Base-by-base conservation (phyloP, 495 filamentous ascomycete genomes). In the Penicillium fimorum region DNA sequence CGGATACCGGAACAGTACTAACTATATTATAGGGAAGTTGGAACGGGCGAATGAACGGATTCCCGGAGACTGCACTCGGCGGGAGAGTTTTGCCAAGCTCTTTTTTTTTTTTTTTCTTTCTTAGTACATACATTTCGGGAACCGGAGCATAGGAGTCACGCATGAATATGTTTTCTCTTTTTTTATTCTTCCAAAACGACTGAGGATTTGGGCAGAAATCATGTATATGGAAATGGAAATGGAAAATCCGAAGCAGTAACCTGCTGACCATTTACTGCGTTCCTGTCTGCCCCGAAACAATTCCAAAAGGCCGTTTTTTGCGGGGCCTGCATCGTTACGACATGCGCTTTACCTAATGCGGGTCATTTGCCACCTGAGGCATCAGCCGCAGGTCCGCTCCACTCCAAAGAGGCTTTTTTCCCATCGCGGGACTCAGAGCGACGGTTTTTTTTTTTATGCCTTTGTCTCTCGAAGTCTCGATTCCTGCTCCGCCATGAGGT, bases 41-140 rank as follows among this genome's bases (percentile, higher is more conserved):
- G 90, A 72, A 89, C 89, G 30, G 87, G 88, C 38, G 87, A 90
- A 69, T 90, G 70, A 84, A 84, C 73, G 75, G 30, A 13, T 57
- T 18, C n/a, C 20, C 25, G 45, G 38, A 41, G 20, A 51, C 30
- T 59, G 29, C 29, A n/a, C 17, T 50, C 13, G 37, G 50, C 38
- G 50, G 53, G 50, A 53, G 48, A 46, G 33, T 53, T 52, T 43
- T 52, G 25, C 50, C 50, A 52, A 52, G 38, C 52, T 47, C 53
- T 56, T 57, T 57, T 62, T 15, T 37, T 24, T 38, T 50, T 41
- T 40, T 24, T 47, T 27, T 27, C 22, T 51, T 51, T 51, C 35
- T 57, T 56, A 51, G 52, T 25, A 33, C 25, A 56, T 49, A 38
- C 33, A 56, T 46, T 24, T 53, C 72, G 61, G 81, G 78, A 76